Conservation (phyloP, 2,329 filamentous ascomycete genomes). For the Stagonosporopsis tanaceti region DNA sequence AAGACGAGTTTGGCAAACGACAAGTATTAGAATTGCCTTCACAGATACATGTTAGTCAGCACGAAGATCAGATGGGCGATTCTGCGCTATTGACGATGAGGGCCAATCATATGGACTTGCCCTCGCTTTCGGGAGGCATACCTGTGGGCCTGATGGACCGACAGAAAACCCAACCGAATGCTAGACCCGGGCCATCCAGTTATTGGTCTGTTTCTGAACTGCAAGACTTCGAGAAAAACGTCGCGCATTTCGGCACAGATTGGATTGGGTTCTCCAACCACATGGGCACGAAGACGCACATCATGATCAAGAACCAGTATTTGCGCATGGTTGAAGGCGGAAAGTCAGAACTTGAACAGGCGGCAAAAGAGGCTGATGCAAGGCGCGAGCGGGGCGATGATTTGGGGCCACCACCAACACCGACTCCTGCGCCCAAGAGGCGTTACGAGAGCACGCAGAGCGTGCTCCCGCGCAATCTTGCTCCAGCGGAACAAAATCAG, state of each 20-base stretch:
- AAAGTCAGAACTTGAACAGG: conserved; percentile 52
- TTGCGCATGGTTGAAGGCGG: conserved; percentile 56
- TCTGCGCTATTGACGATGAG: conserved; percentile 21
- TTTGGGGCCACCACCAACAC: conserved; percentile 57
- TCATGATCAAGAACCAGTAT: conserved; percentile 73
- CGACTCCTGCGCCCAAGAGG: conserved; percentile 57
- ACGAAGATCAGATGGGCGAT: conserved; percentile 43
- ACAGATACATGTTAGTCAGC: conserved; percentile 32
- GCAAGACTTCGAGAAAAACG: conserved; percentile 75
- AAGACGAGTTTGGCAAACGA: conserved; percentile 44
- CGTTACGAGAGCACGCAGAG: conserved; percentile 55
- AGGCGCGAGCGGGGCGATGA: conserved; percentile 55
- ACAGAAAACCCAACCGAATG: conserved; percentile 41
- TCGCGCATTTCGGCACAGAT: conserved; percentile 80
- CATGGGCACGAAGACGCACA: conserved; percentile 84
- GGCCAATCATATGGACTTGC: conserved; percentile 12
- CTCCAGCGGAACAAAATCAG: conserved; percentile 55
- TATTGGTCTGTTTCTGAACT: conserved; percentile 89
- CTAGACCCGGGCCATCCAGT: conserved; percentile 72
- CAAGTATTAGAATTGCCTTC: conserved; percentile 39
- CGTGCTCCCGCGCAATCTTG: conserved; percentile 52
- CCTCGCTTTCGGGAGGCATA: conserved; percentile 19
- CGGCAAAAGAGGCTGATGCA: conserved; percentile 53
- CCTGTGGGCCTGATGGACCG: conserved; percentile 46
- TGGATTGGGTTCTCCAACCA: conserved; percentile 77